Percentiles rank a stretch among this genome's conserved stretches.
These are phyloP conservation scores for Penicillium diatomitis DNA, from an alignment of 495 filamentous ascomycete species.

Conservation along the genomic window DNA sequence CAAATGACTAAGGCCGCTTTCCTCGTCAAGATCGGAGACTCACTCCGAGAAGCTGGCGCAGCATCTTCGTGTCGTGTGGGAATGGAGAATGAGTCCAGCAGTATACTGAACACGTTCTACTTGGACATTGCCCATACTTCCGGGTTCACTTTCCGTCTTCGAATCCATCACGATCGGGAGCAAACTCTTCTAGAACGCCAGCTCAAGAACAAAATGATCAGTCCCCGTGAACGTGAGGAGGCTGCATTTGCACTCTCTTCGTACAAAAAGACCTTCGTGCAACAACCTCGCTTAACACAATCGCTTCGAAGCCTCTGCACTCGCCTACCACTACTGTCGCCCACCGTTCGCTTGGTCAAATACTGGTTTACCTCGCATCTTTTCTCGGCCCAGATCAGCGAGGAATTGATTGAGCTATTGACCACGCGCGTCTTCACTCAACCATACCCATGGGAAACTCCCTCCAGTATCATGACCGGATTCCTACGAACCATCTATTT, in stretches of 20 bases:
- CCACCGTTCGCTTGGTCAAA: conserved; percentile 81
- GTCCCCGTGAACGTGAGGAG: conserved; percentile 53
- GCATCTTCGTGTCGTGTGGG: conserved; percentile 56
- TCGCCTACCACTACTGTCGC: conserved; percentile 69
- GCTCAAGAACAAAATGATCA: conserved; percentile 60
- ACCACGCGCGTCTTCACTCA: conserved; percentile 67
- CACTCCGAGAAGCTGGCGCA: conserved; percentile 48
- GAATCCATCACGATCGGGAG: conserved; percentile 72
- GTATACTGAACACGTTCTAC: conserved; percentile 68
- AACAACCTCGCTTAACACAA: conserved; percentile 70
- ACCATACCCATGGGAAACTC: conserved; percentile 71
- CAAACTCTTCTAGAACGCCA: conserved; percentile 67
- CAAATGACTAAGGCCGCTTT: conserved; percentile 92
- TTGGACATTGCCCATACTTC: conserved; percentile 68
- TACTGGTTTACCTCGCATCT: conserved; percentile 83
- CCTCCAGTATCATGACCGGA: conserved; percentile 69
- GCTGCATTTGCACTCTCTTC: conserved; percentile 55
- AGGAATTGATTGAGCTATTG: conserved; percentile 77
- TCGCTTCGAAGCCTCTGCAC: conserved; percentile 69
- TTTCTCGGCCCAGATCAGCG: conserved; percentile 61
- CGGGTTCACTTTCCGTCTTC: conserved; percentile 49
- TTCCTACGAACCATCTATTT: conserved; percentile 72
- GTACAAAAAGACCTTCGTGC: conserved; percentile 63
- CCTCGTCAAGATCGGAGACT: conserved; percentile 67
- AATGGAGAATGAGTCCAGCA: conserved; percentile 61